These are phyloP conservation scores for Phoma sp. DNA, from an alignment of 2,329 filamentous ascomycete genomes.

Conservation along the genomic window DNA sequence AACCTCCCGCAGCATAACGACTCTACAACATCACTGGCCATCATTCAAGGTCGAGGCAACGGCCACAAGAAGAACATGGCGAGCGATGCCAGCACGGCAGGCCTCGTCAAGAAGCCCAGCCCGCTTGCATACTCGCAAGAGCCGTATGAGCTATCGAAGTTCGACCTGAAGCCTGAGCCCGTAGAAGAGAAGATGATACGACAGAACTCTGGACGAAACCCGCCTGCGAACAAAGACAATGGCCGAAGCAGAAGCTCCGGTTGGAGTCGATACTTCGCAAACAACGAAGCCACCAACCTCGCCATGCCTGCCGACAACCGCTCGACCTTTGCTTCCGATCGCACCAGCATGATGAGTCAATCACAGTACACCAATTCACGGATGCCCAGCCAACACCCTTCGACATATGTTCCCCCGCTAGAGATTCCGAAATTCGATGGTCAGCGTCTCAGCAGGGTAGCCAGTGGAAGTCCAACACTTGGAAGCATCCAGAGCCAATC, in stretches of 20 bases:
- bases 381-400: constrained; percentile 65
- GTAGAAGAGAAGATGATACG: constrained; percentile 41
- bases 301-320: constrained; percentile 66
- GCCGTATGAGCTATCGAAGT: constrained; percentile 54
- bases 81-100: constrained; percentile 66
- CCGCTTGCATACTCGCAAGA: constrained; percentile 48
- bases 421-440: constrained; percentile 60
- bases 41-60: constrained; percentile 61
- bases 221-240: constrained; percentile 25
- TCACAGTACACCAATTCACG: constrained; percentile 59
- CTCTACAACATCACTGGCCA: constrained; percentile 54
- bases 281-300: constrained; percentile 65
- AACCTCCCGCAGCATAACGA: constrained; percentile 43
- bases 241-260: constrained; percentile 65
- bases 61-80: constrained; percentile 58
- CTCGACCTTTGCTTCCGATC: constrained; percentile 47
- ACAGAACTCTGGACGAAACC: constrained; percentile 43
- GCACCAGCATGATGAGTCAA: constrained; percentile 48
- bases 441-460: constrained; percentile 69
- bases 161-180: constrained; percentile 49
- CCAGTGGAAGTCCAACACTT: constrained; percentile 73
- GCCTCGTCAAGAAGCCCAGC: constrained; percentile 63
- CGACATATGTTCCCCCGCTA: constrained; percentile 73
- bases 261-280: constrained; percentile 81
- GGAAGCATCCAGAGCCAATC: constrained; percentile 59